phyloP scores from a whole-genome alignment of 148 eudicot genomes.

The Nyssa sinensis region DNA sequence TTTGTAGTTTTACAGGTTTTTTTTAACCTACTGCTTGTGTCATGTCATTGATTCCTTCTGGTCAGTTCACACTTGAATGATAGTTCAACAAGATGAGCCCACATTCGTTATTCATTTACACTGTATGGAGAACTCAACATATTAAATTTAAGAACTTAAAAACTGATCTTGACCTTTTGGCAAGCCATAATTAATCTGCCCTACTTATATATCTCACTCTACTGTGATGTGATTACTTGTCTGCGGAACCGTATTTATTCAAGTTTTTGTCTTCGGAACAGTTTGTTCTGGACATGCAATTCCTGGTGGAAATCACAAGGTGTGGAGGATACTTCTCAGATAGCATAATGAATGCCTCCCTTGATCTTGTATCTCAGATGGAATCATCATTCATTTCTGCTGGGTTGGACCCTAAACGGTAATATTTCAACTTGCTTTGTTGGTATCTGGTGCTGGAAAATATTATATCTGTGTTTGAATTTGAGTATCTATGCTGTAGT shows the following conservation, averaged over 20 bases:
- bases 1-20: not conserved
- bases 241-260: not conserved
- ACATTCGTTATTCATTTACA: not conserved
- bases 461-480: not conserved
- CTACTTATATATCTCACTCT: too few relatives aligned
- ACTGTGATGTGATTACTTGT: not conserved
- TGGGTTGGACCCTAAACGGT: slow-evolving; percentile 32
- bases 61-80: not conserved
- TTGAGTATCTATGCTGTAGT: not conserved
- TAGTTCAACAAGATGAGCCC: not conserved
- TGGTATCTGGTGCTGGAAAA: not conserved
- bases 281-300: slow-evolving; percentile 41
- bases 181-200: not conserved
- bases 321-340: slow-evolving; percentile 32
- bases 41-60: not conserved
- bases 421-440: not conserved
- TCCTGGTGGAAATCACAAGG: slow-evolving; percentile 46
- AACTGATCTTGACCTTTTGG: not conserved
- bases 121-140: not conserved
- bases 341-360: slow-evolving; percentile 14
- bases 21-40: not conserved
- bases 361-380: slow-evolving; percentile 28
- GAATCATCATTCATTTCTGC: slow-evolving; percentile 31
- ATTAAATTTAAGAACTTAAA: too few relatives aligned
- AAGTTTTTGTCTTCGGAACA: slow-evolving; percentile 17